Base-by-base conservation (phyloP, 2,329 filamentous ascomycete genomes). In the Aspergillus japonicus region DNA sequence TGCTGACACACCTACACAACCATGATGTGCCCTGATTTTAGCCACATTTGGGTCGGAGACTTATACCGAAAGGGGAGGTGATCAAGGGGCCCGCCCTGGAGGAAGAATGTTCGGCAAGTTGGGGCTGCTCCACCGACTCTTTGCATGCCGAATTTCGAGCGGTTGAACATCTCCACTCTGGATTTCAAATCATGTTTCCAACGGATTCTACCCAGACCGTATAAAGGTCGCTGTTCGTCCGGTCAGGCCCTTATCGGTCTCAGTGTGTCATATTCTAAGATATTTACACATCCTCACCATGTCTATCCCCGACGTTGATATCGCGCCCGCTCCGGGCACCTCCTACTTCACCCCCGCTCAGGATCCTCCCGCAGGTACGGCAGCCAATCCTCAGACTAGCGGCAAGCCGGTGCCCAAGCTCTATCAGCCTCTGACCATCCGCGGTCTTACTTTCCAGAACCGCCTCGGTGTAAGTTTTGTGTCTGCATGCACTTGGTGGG, bases 381-480 rank as follows among this genome's bases (percentile, higher is more conserved):
- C 75, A 11, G 73, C 73, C 47, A 71, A 73, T 56, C 77, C 78
- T 5, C 77, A 79, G 59, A 73, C 75, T 2, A 71, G 77, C 65
- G 77, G 73, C 56, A 65, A 70, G n/a, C 61, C 68, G 16, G 69
- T 73, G 12, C 84, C 85, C 5, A 87, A 87, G 69, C 78, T 87
- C 47, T 87, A 87, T 75, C 79, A 80, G 57, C 84, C 85, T 4
- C 72, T 87, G 54, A 83, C 82, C 69, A 71, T 87, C 54, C 78
- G 85, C 12, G 84, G 84, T 14, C 64, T 87, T n/a, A 85, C 83
- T 0, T 78, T 90, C n/a, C 87, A 87, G 64, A 90, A 68, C 54
- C 66, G 66, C 42, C 57, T 68, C 24, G 66, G 65, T 14, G 63
- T 67, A 57, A 16, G 57, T 57, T 10, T 33, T 19, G 8, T 44